A percentile compares a stretch with the other conserved stretches of the same genome.
These are phyloP conservation scores for Dictyostelium brefeldianum DNA, from an alignment of 78 protist species.

Conservation along the genomic window DNA sequence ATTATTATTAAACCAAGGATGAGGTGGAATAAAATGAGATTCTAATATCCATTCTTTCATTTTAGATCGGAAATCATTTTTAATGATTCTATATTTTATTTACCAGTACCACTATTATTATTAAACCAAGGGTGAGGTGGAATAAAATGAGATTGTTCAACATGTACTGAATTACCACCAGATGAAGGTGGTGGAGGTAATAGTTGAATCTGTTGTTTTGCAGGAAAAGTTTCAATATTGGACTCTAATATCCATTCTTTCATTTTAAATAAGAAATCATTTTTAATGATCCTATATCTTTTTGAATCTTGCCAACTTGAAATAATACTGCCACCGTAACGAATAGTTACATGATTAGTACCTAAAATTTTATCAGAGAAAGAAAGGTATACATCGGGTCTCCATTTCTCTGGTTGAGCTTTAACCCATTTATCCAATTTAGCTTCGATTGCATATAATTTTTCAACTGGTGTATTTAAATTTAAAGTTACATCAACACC, in stretches of 20 bases:
- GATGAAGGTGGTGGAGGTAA: neutral
- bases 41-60: conserved; percentile 74
- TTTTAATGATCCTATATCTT: conserved; percentile 43
- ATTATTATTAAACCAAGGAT: neutral
- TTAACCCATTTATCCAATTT: conserved; percentile 70
- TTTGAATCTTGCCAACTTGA: conserved; percentile 75
- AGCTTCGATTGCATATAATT: conserved; percentile 38
- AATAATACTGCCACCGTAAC: conserved; percentile 59
- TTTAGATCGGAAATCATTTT: conserved; percentile 61
- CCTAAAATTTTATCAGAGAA: conserved; percentile 30
- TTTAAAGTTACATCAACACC: conserved; percentile 37
- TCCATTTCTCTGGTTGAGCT: conserved; percentile 75
- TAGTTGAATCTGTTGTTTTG: conserved; percentile 40
- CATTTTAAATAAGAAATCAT: conserved; percentile 69
- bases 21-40: conserved; percentile 15
- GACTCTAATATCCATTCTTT: conserved; percentile 57
- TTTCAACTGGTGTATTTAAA: conserved; percentile 69
- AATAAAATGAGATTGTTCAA: conserved; percentile 6
- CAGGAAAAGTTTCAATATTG: conserved; percentile 41
- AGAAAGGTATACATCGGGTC: conserved; percentile 17
- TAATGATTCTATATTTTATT: conserved; percentile 16
- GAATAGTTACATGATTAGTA: conserved; percentile 27
- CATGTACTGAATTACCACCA: neutral
- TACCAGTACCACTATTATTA: conserved; percentile 3
- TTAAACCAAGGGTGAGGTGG: conserved; percentile 27